Evolutionary conservation across 1,139 yeast genomes (phyloP).

Genomic region (Kodamaea alishanica): DNA sequence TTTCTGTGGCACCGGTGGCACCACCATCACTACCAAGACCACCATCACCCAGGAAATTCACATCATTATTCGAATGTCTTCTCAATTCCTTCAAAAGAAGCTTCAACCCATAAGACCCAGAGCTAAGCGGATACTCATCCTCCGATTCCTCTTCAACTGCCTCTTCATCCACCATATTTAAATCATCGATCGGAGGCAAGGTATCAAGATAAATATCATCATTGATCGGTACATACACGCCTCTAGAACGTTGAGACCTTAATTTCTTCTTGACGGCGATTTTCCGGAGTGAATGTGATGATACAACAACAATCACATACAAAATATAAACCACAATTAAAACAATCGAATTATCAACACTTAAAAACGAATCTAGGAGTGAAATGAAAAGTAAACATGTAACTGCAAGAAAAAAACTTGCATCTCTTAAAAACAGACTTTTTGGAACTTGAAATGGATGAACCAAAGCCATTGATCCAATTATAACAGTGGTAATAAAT

Average conservation of each 20-base stretch:
- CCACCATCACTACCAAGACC: no score
- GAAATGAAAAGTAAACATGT: conserved; percentile 38
- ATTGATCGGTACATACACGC: conserved; percentile 4
- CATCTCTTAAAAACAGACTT: conserved; percentile 52
- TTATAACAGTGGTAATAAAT: conserved; percentile 69
- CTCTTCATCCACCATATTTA: conserved; percentile 21
- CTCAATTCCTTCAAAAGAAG: conserved; percentile 32
- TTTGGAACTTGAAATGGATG: conserved; percentile 61
- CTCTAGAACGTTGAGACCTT: conserved; percentile 30
- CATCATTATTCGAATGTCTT: conserved; percentile 20
- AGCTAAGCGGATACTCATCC: conserved; percentile 11
- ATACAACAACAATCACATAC: conserved; percentile 49
- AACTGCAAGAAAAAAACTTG: conserved; percentile 48
- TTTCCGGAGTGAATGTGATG: conserved; percentile 27
- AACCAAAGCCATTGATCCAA: conserved; percentile 70
- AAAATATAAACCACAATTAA: conserved; percentile 49
- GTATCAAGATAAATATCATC: conserved; percentile 22
- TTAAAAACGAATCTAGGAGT: conserved; percentile 44
- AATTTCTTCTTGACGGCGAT: conserved; percentile 17
- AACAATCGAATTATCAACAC: conserved; percentile 41
- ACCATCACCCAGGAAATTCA: no score
- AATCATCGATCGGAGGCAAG: conserved; percentile 25
- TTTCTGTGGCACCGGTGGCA: no score
- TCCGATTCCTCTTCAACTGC: conserved; percentile 19
- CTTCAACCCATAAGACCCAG: conserved; percentile 36